Percentiles rank a stretch among this genome's conserved stretches.
Evolutionary conservation across 306 rosid genomes (phyloP).

Genomic region (Fragaria iinumae): DNA sequence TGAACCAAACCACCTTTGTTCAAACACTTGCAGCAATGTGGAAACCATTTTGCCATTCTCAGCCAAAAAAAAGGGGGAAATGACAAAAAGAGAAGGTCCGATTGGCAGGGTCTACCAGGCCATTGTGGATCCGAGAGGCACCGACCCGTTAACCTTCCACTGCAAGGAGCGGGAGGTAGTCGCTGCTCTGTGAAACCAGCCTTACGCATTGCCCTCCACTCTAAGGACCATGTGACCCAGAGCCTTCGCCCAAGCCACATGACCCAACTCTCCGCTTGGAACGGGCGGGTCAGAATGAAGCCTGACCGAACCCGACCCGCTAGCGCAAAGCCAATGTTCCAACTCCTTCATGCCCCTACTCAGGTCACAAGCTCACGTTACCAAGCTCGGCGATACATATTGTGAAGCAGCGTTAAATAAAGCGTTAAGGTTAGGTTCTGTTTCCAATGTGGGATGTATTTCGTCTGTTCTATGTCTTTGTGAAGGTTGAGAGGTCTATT

Average conservation of each 20-base stretch:
- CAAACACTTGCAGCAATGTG: too few relatives aligned
- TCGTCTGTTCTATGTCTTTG: neutral
- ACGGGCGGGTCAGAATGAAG: neutral
- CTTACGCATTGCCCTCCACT: conserved; percentile 1
- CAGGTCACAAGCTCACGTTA: neutral
- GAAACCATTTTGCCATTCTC: too few relatives aligned
- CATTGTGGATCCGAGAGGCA: neutral
- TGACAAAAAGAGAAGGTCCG: neutral
- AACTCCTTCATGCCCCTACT: neutral
- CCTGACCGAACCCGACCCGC: neutral
- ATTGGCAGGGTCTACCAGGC: neutral
- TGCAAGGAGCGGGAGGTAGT: neutral
- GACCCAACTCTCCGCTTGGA: neutral
- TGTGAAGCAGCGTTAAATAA: neutral
- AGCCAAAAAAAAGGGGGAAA: too few relatives aligned
- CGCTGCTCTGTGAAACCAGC: conserved; percentile 11
- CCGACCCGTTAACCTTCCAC: conserved; percentile 1
- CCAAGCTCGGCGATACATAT: neutral
- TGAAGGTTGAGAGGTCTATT: neutral
- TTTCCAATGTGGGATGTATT: neutral
- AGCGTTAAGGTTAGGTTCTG: neutral
- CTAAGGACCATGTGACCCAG: neutral
- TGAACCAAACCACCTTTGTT: too few relatives aligned
- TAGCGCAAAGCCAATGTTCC: neutral
- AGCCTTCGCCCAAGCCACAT: neutral